A percentile compares a stretch with the other conserved stretches of the same genome.
These are phyloP conservation scores for Solanum stenotomum DNA, from an alignment of 257 asterid genomes.

Conservation along the genomic window DNA sequence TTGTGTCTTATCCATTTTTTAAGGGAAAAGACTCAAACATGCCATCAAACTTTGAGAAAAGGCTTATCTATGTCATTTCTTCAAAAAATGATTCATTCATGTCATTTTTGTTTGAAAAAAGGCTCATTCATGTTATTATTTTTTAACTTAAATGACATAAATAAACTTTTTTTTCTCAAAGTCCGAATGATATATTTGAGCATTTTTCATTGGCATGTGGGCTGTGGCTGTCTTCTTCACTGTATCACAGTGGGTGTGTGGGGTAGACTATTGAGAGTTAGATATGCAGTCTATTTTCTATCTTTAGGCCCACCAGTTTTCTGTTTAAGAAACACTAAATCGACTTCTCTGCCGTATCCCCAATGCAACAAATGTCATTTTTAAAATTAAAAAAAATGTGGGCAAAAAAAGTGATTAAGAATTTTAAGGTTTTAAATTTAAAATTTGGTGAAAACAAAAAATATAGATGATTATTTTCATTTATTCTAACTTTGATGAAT, in stretches of 20 bases:
- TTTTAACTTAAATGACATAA: too few relatives aligned
- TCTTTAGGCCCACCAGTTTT: not conserved
- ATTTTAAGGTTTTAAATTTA: too few relatives aligned
- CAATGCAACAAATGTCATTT: not conserved
- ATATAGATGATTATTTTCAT: too few relatives aligned
- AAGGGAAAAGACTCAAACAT: accelerated
- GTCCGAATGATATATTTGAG: too few relatives aligned
- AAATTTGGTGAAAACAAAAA: too few relatives aligned
- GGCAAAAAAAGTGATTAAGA: accelerated
- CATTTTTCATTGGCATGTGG: not conserved
- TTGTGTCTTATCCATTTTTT: not conserved
- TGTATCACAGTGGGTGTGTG: not conserved
- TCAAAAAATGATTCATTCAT: too few relatives aligned
- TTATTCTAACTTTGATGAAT: not conserved
- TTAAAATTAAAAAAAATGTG: not conserved
- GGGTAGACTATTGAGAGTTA: not conserved
- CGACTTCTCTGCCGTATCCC: not conserved
- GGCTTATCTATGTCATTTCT: accelerated
- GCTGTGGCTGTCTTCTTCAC: not conserved
- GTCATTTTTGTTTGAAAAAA: too few relatives aligned
- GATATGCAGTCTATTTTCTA: not conserved
- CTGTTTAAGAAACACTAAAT: not conserved
- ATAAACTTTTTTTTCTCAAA: too few relatives aligned
- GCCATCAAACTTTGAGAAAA: not conserved
- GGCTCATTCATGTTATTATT: accelerated